A percentile compares a stretch with the other conserved stretches of the same genome.
phyloP scores from a whole-genome alignment of 108 stramenopile species.

The Halocafeteria seosinensis region DNA sequence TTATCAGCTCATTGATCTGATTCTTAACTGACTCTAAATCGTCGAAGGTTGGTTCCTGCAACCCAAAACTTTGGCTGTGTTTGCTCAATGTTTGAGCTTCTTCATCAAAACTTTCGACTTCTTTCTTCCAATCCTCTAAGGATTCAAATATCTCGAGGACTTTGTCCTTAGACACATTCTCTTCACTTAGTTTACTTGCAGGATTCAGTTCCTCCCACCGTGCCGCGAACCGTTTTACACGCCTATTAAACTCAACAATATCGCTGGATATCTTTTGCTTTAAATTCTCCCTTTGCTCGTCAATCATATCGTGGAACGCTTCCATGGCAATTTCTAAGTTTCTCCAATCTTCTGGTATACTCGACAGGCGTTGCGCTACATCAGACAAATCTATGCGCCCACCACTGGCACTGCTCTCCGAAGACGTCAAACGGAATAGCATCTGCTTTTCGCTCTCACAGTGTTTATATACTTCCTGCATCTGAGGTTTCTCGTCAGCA shows the following conservation, averaged over 20 bases:
- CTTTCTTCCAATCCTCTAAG: constrained; percentile 34
- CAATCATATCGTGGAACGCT: constrained; percentile 44
- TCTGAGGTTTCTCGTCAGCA: constrained; percentile 1
- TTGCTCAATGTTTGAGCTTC: constrained; percentile 13
- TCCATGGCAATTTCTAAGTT: constrained; percentile 31
- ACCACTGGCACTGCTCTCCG: constrained; percentile 7
- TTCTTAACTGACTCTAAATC: constrained; percentile 23
- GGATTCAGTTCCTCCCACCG: not conserved
- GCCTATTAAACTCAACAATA: constrained; percentile 5
- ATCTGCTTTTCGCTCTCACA: constrained; percentile 6
- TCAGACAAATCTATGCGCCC: not conserved
- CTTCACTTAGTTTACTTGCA: constrained; percentile 12
- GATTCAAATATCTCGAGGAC: constrained; percentile 26
- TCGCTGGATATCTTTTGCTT: constrained; percentile 32
- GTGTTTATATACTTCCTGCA: constrained; percentile 10
- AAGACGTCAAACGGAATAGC: constrained; percentile 20
- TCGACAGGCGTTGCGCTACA: not conserved
- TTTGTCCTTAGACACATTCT: constrained; percentile 3
- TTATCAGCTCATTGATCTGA: constrained; percentile 17
- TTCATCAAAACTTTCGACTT: constrained; percentile 23
- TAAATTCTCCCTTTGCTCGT: constrained; percentile 39
- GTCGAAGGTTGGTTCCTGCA: constrained; percentile 28
- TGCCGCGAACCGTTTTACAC: constrained; percentile 5
- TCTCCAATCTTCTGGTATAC: constrained; percentile 12
- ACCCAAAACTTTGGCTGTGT: constrained; percentile 31